A percentile compares a stretch with the other conserved stretches of the same genome.
Conservation (phyloP, 352 stramenopile species). For the Phytophthora pseudosyringae region DNA sequence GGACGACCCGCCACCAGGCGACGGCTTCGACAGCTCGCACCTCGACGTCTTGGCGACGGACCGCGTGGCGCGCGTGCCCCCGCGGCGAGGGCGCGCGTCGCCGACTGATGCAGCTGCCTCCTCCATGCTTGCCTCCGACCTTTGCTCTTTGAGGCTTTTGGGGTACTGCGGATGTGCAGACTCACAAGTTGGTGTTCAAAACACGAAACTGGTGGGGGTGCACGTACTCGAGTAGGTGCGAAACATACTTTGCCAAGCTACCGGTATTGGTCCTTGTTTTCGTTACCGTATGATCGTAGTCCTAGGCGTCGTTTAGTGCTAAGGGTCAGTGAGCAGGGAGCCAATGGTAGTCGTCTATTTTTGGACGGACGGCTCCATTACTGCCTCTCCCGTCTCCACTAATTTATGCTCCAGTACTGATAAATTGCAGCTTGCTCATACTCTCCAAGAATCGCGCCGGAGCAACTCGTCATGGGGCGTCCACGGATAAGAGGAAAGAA, state of each 20-base stretch:
- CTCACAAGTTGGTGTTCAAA: too few species aligned
- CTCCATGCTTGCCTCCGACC: constrained; percentile 19
- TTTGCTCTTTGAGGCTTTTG: constrained; percentile 2
- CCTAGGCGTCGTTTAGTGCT: constrained; percentile 2
- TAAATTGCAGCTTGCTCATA: too few species aligned
- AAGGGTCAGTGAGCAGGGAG: background rate
- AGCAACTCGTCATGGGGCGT: background rate
- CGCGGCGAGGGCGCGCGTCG: constrained; percentile 38
- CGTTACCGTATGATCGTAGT: background rate
- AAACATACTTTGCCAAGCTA: too few species aligned
- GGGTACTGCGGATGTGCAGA: background rate
- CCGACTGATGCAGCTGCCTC: constrained; percentile 4
- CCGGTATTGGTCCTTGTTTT: too few species aligned
- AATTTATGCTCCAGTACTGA: background rate
- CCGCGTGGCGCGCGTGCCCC: constrained; percentile 50
- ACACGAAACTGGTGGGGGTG: too few species aligned
- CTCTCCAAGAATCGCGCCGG: too few species aligned
- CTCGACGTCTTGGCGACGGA: constrained; percentile 44
- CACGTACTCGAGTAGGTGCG: too few species aligned
- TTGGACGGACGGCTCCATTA: background rate
- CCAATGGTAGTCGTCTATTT: background rate
- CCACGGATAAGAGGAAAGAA: constrained; percentile 3
- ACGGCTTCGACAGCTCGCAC: constrained; percentile 14
- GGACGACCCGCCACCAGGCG: constrained; percentile 30
- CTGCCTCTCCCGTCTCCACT: background rate